Base-by-base conservation (phyloP, 2,329 filamentous ascomycete genomes). In the Talaromyces sp. region DNA sequence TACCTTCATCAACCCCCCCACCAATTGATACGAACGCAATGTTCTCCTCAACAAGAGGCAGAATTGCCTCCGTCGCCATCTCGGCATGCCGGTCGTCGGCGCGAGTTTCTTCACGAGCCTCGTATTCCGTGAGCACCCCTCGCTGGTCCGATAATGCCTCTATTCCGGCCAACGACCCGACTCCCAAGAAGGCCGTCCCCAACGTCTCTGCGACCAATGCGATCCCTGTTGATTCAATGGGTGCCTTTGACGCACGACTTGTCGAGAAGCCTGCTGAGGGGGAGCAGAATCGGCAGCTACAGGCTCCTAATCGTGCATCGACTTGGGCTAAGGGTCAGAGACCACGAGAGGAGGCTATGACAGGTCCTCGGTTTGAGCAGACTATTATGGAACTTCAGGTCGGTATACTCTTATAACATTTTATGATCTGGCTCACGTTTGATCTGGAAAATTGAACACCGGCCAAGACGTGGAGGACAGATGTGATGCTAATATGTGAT, bases 341-440 rank as follows among this genome's bases (percentile, higher is more conserved):
- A 75, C 85, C 91, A 39, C 83, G 93, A 68, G 82, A 84, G 56
- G 77, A 85, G 74, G 94, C 91, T 55, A 99, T 99, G 93, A 85
- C 86, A 41, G 94, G 94, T 41, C 94, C 94, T 64, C 82, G 93
- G 66, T 99, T 99, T 70, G 94, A 99, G 81, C 93, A 97, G 84
- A 97, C 91, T 35, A 90, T 96, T 69, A 93, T 97, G 78, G 85
- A 87, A 67, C 78, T 88, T 65, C 94, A 99, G 89, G 93, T 97
- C 80, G 65, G 84, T 70, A 45, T 51, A 25, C n/a, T 8, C 19
- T 2, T 31, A 22, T 11, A 3, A n/a, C n/a, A n/a, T n/a, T n/a
- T n/a, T n/a, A n/a, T n/a, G n/a, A n/a, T n/a, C n/a, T n/a, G n/a
- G n/a, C n/a, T n/a, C n/a, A n/a, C n/a, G n/a, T n/a, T n/a, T n/a